Evolutionary conservation across 768 basidiomycete genomes (phyloP).

Genomic region (Amanita molliuscula): DNA sequence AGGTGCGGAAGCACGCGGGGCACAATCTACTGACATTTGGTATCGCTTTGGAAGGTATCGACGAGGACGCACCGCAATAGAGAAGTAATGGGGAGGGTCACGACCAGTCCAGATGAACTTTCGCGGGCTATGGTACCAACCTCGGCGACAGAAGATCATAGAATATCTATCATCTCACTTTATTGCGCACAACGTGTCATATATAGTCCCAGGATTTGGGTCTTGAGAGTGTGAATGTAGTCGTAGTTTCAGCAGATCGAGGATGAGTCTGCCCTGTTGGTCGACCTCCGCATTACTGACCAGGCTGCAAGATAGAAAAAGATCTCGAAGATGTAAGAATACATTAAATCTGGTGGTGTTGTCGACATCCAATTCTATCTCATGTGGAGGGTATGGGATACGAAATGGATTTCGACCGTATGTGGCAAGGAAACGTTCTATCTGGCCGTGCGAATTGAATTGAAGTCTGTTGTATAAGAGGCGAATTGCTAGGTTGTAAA

Average conservation of each 20-base stretch:
- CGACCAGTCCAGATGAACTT: constrained; percentile 49
- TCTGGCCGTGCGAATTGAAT: constrained; percentile 13
- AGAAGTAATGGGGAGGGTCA: constrained; percentile 52
- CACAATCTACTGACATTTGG: constrained; percentile 27
- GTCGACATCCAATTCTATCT: constrained; percentile 12
- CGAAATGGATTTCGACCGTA: constrained; percentile 7
- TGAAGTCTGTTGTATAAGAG: constrained; percentile 13
- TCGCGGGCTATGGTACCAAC: constrained; percentile 24
- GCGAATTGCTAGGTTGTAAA: constrained; percentile 9
- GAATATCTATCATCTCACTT: constrained; percentile 13
- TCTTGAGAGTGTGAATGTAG: constrained; percentile 18
- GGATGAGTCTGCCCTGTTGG: constrained; percentile 12
- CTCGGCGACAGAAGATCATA: neutral
- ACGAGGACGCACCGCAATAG: constrained; percentile 38
- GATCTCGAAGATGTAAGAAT: constrained; percentile 11
- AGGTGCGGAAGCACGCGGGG: constrained; percentile 26
- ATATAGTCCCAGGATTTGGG: constrained; percentile 13
- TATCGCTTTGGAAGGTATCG: neutral
- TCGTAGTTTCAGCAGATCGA: constrained; percentile 16
- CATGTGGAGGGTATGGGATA: constrained; percentile 11
- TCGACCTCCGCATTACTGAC: constrained; percentile 12
- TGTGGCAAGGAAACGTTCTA: constrained; percentile 11
- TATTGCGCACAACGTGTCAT: constrained; percentile 15
- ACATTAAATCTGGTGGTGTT: constrained; percentile 7
- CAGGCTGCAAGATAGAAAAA: constrained; percentile 10